phyloP scores from a whole-genome alignment of 2,329 filamentous ascomycete species.

The Calonectria crousiana region DNA sequence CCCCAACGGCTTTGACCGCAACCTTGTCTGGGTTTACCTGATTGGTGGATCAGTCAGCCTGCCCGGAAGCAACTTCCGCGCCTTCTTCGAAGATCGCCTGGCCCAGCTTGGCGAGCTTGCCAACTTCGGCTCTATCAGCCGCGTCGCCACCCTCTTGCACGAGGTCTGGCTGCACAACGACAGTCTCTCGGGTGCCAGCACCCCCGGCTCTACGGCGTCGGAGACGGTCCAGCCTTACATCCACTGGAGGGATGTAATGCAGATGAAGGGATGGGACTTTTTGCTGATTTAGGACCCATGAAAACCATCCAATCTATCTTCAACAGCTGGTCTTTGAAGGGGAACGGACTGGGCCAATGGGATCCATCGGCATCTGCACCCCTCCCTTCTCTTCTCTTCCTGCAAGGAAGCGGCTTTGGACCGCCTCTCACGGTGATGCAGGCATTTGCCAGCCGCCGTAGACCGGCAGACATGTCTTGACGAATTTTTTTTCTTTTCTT shows the following conservation, averaged over 20 bases:
- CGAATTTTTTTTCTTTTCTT: conserved; percentile 41
- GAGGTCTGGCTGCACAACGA: conserved; percentile 89
- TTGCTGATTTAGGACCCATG: conserved; percentile 77
- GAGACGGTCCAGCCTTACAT: conserved; percentile 71
- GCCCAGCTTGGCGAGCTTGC: conserved; percentile 81
- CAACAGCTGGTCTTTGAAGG: conserved; percentile 54
- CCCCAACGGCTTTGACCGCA: conserved; percentile 86
- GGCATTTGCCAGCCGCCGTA: conserved; percentile 51
- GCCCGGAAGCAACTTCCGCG: conserved; percentile 79
- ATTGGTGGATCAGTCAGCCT: conserved; percentile 85
- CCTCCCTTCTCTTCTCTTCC: conserved; percentile 37
- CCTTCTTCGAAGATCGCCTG: conserved; percentile 81
- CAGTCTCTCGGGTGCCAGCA: conserved; percentile 55
- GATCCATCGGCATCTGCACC: conserved; percentile 25
- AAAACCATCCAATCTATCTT: conserved; percentile 36
- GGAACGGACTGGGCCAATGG: conserved; percentile 39
- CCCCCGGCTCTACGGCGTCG: conserved; percentile 51
- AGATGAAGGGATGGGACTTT: conserved; percentile 91
- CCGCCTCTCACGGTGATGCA: conserved; percentile 50
- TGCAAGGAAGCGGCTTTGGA: conserved; percentile 40
- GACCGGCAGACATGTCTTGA: conserved; percentile 19
- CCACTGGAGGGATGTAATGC: conserved; percentile 96
- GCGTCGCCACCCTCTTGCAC: conserved; percentile 80
- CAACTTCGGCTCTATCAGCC: conserved; percentile 86
- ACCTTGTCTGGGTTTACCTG: conserved; percentile 92